A percentile compares a stretch with the other conserved stretches of the same genome.
phyloP scores from a whole-genome alignment of 805 yeast species.

The Candida vartiovaarae region DNA sequence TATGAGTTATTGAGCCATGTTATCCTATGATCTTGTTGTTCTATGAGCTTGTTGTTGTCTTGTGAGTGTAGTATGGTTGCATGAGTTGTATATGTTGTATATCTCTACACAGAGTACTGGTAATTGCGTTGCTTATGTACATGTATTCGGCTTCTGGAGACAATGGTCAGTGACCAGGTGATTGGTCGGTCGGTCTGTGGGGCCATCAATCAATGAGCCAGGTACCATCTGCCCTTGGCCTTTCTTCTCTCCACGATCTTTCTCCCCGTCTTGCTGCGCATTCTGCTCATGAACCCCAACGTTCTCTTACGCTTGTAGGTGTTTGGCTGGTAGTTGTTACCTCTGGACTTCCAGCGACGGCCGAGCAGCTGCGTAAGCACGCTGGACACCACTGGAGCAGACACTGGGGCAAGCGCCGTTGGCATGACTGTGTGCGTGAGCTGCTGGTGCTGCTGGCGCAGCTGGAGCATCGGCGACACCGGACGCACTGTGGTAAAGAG shows the following conservation, averaged over 20 bases:
- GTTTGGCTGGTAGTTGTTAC: conserved; percentile 93
- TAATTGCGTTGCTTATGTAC: no score
- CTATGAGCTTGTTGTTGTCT: no score
- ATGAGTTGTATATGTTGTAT: no score
- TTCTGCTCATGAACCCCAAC: conserved; percentile 82
- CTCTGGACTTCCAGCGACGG: conserved; percentile 78
- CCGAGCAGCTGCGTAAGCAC: conserved; percentile 5
- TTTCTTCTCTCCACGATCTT: conserved; percentile 71
- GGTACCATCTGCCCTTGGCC: conserved; percentile 90
- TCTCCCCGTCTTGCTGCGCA: conserved; percentile 67
- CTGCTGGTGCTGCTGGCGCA: conserved; percentile 10
- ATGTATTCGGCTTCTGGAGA: no score
- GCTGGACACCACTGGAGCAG: conserved; percentile 14
- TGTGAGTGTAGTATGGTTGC: no score
- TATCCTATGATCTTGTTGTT: no score
- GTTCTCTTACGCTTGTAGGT: conserved; percentile 85
- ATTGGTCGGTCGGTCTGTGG: no score
- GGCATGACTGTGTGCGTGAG: conserved; percentile 10
- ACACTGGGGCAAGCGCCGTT: conserved; percentile 11
- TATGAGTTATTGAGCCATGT: no score
- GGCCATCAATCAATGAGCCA: conserved; percentile 32
- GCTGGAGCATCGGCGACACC: conserved; percentile 16
- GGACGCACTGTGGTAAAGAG: conserved; percentile 13
- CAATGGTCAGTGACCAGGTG: no score
- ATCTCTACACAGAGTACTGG: no score